These are phyloP conservation scores for Quaeritorhiza haematococci DNA, from an alignment of 371 early-diverging fungal genomes.

Conservation along the genomic window DNA sequence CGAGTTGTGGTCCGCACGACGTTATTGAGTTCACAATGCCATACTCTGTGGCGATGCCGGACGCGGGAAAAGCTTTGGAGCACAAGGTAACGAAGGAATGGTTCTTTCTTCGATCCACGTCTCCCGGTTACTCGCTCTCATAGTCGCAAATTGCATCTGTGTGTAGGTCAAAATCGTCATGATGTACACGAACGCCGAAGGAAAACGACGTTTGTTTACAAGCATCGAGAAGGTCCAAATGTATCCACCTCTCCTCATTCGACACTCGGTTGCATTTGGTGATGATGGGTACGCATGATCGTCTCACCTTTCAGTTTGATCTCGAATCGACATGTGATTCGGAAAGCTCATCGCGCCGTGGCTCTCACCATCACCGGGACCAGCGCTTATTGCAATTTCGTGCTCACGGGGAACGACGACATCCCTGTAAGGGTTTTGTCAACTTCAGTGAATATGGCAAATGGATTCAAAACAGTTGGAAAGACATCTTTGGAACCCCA, in stretches of 20 bases:
- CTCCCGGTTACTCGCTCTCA: background rate
- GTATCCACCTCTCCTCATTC: conserved; percentile 41
- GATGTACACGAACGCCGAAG: conserved; percentile 40
- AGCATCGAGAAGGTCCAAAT: conserved; percentile 53
- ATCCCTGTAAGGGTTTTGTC: background rate
- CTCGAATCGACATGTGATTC: background rate
- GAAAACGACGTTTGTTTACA: conserved; percentile 39
- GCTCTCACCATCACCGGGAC: no score
- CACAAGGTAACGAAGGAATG: background rate
- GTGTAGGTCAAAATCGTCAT: conserved; percentile 46
- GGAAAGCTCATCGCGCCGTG: background rate
- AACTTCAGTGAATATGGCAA: background rate
- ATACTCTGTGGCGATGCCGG: conserved; percentile 1
- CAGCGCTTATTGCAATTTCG: no score
- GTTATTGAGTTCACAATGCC: conserved; percentile 11
- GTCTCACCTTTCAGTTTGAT: background rate
- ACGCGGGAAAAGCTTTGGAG: background rate
- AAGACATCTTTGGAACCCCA: no score
- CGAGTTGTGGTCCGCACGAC: conserved; percentile 4
- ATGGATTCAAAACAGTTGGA: no score
- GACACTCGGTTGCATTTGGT: conserved; percentile 1
- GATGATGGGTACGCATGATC: background rate
- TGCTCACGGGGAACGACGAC: background rate
- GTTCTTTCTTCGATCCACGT: background rate
- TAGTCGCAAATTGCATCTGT: no score